Evolutionary conservation across 306 rosid species (phyloP).

Genomic region (Amphicarpaea edgeworthii): DNA sequence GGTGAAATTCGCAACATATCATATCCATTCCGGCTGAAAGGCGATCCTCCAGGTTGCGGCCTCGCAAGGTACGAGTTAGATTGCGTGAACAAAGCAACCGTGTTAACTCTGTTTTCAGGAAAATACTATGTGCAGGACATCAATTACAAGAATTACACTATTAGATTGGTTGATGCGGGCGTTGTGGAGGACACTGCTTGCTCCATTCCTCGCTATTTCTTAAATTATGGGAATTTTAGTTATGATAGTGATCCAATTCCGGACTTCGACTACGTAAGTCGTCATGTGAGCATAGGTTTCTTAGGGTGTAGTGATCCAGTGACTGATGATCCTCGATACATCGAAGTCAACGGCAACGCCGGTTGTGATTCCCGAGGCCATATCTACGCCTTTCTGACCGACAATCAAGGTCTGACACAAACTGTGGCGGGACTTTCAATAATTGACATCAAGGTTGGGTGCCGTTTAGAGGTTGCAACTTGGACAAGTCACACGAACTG

Average conservation of each 20-base stretch:
- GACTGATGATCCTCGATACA: background rate
- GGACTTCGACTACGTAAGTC: too few relatives aligned
- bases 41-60: slow-evolving; percentile 18
- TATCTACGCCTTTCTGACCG: background rate
- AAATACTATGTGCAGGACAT: slow-evolving; percentile 35
- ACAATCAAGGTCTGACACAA: too few relatives aligned
- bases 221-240: too few relatives aligned
- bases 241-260: too few relatives aligned
- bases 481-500: too few relatives aligned
- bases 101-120: background rate
- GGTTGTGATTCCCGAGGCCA: background rate
- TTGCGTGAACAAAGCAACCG: slow-evolving; percentile 42
- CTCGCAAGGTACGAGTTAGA: background rate
- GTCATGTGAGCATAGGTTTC: too few relatives aligned
- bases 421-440: background rate
- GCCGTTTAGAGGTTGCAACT: background rate
- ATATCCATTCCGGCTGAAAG: background rate
- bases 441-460: background rate
- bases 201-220: too few relatives aligned
- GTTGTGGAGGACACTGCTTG: too few relatives aligned
- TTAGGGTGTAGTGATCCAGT: background rate
- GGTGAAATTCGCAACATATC: background rate
- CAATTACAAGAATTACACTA: background rate
- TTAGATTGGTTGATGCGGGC: background rate
- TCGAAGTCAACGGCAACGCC: background rate